Evolutionary conservation across 2,329 filamentous ascomycete genomes (phyloP), one percentile per base, ranked within the genome.

Genomic region (Trichophyton rubrum): DNA sequence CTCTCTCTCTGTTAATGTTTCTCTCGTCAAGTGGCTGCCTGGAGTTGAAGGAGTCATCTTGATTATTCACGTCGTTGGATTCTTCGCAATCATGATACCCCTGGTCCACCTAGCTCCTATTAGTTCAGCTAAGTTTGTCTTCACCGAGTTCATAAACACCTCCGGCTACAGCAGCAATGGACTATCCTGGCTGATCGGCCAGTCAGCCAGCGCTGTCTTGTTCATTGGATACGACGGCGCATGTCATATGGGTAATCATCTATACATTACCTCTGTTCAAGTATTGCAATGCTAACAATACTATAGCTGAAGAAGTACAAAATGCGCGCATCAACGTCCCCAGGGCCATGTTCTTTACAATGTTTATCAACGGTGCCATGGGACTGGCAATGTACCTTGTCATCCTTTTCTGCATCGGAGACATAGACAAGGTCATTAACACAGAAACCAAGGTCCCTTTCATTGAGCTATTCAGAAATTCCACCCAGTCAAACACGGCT

Each of bases 71-170:
- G 66, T 77, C 22, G 67, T 72, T 45, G 75, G 75, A 1, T 67
- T 78, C 9, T 74, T 78, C 55, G 72, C 70, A 11, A 74, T 78
- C 43, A 67, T 78, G 43, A 76, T 77, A 40, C 71, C 75, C 2
- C 64, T 78, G 13, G 57, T 59, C 27, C 57, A 59, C 17, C 57
- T 59, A 24, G 57, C 57, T 7, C 40, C 38, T 7, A 59, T 59
- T 2, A 59, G 43, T 17, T 24, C 57, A 3, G 57, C 20, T 3
- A 27, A 59, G 38, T 59, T 30, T 33, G 57, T 59, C 4, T 59
- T 59, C 22, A 59, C 57, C 11, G 30, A 45, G 11, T 59, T 40
- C 13, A 59, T 35, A 15, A 59, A 59, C 9, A 47, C 17, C 2
- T 59, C 57, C 13, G 57, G 57, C 20, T 59, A 59, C 30, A 11